Evolutionary conservation across 306 rosid genomes (phyloP).

Genomic region (Carpinus viminea): DNA sequence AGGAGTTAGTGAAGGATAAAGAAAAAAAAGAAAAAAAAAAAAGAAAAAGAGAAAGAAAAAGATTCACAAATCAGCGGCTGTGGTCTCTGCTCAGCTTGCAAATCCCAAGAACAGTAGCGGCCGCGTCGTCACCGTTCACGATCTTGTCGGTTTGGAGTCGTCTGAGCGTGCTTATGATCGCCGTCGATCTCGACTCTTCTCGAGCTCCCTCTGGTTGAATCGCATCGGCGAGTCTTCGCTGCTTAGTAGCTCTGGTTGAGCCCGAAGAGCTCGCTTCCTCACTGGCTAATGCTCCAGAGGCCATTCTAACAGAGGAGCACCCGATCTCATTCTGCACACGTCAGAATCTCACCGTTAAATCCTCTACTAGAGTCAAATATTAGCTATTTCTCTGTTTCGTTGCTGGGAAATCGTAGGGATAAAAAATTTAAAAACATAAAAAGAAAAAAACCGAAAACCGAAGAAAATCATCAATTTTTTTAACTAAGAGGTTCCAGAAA

Average conservation of each 20-base stretch:
- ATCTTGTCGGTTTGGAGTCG: constrained; percentile 24
- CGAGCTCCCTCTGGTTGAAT: background rate
- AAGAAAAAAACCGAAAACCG: background rate
- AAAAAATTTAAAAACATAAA: too few relatives aligned
- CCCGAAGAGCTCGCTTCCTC: constrained; percentile 31
- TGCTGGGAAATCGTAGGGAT: constrained; percentile 1
- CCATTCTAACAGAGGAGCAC: constrained; percentile 1
- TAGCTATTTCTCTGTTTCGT: constrained; percentile 2
- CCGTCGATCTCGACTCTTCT: constrained; percentile 29
- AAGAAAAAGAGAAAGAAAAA: too few relatives aligned
- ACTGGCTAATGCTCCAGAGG: background rate
- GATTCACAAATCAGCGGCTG: constrained; percentile 12
- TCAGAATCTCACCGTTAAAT: background rate
- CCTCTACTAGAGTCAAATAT: background rate
- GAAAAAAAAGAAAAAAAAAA: too few relatives aligned
- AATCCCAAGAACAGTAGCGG: constrained; percentile 39
- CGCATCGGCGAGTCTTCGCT: constrained; percentile 18
- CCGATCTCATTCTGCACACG: constrained; percentile 37
- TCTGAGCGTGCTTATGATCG: constrained; percentile 35
- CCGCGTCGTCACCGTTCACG: constrained; percentile 13
- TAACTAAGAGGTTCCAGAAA: background rate
- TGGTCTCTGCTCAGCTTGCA: constrained; percentile 42
- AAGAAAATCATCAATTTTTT: background rate
- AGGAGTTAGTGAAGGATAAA: background rate
- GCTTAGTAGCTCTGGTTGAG: constrained; percentile 34